These are phyloP conservation scores for Medicago arabica DNA, from an alignment of 306 rosid genomes.

Conservation along the genomic window DNA sequence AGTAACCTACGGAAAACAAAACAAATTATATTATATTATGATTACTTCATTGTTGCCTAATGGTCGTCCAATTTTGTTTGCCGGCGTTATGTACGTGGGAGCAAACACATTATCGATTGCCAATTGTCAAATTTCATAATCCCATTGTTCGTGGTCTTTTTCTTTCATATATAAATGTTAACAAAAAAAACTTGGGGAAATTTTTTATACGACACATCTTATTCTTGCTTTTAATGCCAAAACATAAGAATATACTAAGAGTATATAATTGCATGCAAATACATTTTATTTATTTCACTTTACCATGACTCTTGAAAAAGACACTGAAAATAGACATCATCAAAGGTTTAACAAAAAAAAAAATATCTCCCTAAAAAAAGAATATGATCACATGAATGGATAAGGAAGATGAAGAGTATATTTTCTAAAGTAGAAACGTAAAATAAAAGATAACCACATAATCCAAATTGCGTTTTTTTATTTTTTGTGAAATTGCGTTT, in stretches of 20 bases:
- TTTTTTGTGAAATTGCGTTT: no score
- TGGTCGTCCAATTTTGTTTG: not conserved
- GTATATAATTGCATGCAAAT: not conserved
- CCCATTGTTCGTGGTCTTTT: not conserved
- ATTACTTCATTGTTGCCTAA: no score
- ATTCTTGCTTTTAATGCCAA: not conserved
- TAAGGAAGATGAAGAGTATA: not conserved
- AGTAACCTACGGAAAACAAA: no score
- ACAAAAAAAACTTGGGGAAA: no score
- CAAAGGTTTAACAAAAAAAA: not conserved
- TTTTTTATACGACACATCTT: not conserved
- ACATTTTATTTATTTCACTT: not conserved
- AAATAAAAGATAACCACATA: not conserved
- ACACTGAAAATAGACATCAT: not conserved
- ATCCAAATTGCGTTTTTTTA: not conserved
- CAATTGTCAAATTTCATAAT: constrained; percentile 1
- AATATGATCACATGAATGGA: not conserved
- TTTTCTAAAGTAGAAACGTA: not conserved
- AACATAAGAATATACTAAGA: not conserved
- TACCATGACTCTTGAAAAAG: not conserved
- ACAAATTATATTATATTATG: no score
- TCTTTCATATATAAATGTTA: not conserved
- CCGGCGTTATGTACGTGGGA: not conserved
- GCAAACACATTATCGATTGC: not conserved
- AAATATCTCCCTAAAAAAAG: not conserved